Base-by-base conservation (phyloP, 2,329 filamentous ascomycete genomes). In the Ramichloridium luteum region DNA sequence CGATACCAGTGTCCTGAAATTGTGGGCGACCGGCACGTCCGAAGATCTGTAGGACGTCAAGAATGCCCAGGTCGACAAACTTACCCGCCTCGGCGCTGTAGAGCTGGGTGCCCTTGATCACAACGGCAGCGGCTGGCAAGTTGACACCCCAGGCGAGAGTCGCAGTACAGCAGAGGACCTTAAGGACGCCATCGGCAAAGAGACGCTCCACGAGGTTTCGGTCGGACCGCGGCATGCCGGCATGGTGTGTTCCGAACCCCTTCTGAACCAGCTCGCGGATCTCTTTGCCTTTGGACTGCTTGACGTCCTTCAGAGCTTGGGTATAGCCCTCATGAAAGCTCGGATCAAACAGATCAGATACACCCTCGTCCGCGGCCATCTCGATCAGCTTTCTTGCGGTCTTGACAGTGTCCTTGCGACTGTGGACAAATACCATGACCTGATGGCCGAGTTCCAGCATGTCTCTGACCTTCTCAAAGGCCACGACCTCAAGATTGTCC, bases 81-180 rank as follows among this genome's bases (percentile, higher is more conserved):
- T 93, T 93, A 57, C 90, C 90, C 31, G 93, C 88, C 54, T 94
- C 83, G 0, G 90, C 79, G 54, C 86, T 96, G 60, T 98, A 98
- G 0, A 98, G 73, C 51, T 96, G 88, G 0, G 90, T 98, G 11
- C 90, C 90, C 56, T 98, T 98, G 68, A 98, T 98, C 32, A 98
- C 72, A 30, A 98, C 90, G 0, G 90, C 92, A 0, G 90, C 90
- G 18, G 90, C 90, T 1, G 90, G 90, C 57, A 98, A 72, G 57
- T 98, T 98, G 53, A 98, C 88, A 75, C 90, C 90, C 90, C 90
- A 98, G 1, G 90, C 90, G 15, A 98, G 68, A 1, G 90, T 98
- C 8, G 90, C 90, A 2, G 90, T 98, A 74, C 92, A 98, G 66
- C 88, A 96, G 13, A 98, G 77, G 1, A 98, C 86, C 56, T 90